These are phyloP conservation scores for Paratinospora sagittata DNA, from an alignment of 164 flowering plant species.

Conservation along the genomic window DNA sequence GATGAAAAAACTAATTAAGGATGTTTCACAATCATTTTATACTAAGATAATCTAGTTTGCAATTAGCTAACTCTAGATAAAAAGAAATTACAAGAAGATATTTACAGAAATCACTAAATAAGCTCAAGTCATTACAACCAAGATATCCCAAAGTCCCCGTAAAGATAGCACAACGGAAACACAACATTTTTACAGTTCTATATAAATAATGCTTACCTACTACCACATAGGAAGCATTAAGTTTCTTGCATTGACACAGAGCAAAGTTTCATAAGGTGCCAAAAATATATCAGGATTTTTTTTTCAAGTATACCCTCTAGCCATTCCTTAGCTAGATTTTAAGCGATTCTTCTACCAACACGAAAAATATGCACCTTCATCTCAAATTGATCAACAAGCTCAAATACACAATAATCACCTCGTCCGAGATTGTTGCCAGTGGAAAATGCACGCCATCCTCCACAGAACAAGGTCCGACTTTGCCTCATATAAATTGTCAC, in stretches of 20 bases:
- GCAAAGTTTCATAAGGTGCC: not conserved
- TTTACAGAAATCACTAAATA: no score
- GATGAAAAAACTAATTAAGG: no score
- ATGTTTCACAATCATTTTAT: no score
- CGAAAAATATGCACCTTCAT: conserved; percentile 6
- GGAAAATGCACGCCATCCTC: not conserved
- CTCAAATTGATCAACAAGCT: not conserved
- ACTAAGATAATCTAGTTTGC: no score
- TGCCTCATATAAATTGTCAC: not conserved
- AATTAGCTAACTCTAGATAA: no score
- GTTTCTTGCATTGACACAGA: not conserved
- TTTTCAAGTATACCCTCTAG: not conserved
- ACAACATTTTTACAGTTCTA: not conserved
- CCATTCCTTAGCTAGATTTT: not conserved
- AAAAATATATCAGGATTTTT: not conserved
- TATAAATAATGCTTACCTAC: not conserved
- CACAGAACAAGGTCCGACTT: not conserved
- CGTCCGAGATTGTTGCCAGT: not conserved
- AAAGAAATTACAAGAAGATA: no score
- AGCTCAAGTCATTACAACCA: not conserved
- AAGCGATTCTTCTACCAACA: not conserved
- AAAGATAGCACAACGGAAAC: not conserved
- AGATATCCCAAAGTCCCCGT: not conserved
- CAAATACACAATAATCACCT: conserved; percentile 11
- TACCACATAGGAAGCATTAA: not conserved